phyloP scores from a whole-genome alignment of 2,329 filamentous ascomycete genomes.

The Rhinocladiella similis region DNA sequence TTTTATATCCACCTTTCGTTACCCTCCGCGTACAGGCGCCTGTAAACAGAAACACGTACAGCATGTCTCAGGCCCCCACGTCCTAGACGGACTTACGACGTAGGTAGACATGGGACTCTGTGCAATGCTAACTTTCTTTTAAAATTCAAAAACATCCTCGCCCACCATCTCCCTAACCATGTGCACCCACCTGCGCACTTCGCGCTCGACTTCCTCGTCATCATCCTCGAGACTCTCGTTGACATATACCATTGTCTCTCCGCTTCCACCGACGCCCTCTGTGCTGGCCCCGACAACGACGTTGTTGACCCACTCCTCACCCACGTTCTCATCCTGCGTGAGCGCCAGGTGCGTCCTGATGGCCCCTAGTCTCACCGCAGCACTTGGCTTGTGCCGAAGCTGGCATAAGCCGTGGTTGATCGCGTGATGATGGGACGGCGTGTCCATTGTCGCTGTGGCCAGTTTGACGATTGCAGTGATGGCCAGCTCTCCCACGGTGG shows the following conservation, averaged over 20 bases:
- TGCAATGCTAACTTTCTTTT: too few species aligned
- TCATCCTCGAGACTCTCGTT: conserved; percentile 96
- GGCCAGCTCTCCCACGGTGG: conserved; percentile 62
- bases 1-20: too few species aligned
- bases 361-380: conserved; percentile 74
- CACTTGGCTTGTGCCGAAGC: conserved; percentile 68
- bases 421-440: conserved; percentile 85
- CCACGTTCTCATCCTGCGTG: conserved; percentile 65
- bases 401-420: conserved; percentile 78
- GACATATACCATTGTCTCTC: conserved; percentile 93
- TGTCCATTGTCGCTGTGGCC: conserved; percentile 61
- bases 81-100: too few species aligned
- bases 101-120: too few species aligned
- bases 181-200: conserved; percentile 86
- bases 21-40: too few species aligned
- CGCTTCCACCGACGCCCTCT: conserved; percentile 23
- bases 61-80: too few species aligned
- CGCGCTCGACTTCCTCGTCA: conserved; percentile 86
- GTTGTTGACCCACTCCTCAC: conserved; percentile 84
- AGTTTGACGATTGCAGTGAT: conserved; percentile 42
- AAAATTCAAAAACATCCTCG: conserved; percentile 58
- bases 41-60: too few species aligned
- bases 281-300: conserved; percentile 21
- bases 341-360: conserved; percentile 79
- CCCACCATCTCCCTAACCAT: conserved; percentile 87